Evolutionary conservation across 345 rosid genomes (phyloP).

Genomic region (Camelina sativa): DNA sequence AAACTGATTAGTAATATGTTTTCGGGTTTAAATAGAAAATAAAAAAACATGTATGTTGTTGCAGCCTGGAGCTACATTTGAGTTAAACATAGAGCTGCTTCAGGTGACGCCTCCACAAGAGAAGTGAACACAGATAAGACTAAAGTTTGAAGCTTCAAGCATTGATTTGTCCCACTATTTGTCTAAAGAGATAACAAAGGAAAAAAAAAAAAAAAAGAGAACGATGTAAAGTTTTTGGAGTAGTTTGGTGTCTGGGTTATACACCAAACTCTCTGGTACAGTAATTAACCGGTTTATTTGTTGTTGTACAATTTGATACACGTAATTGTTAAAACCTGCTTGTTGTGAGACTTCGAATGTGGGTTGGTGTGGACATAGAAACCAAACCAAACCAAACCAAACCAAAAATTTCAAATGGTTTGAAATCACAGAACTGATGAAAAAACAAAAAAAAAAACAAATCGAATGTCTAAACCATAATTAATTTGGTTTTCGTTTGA

Average conservation of each 20-base stretch:
- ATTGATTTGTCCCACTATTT: conserved; percentile 50
- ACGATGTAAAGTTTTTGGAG: conserved; percentile 22
- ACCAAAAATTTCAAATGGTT: background rate
- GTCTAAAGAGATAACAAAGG: background rate
- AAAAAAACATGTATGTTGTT: conserved; percentile 11
- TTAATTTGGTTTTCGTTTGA: background rate
- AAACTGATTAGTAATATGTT: background rate
- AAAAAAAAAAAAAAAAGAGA: background rate
- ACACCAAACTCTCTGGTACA: background rate
- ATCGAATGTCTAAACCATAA: conserved; percentile 15
- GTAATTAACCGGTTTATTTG: conserved; percentile 23
- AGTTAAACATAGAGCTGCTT: conserved; percentile 84
- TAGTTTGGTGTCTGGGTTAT: background rate
- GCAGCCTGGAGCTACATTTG: conserved; percentile 88
- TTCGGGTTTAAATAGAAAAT: conserved; percentile 12
- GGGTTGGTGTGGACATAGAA: background rate
- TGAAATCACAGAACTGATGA: background rate
- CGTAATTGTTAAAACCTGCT: background rate
- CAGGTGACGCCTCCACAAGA: conserved; percentile 55
- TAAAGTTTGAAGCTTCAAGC: conserved; percentile 29
- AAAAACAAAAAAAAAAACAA: background rate
- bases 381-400: conserved; percentile 13
- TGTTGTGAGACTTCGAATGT: background rate
- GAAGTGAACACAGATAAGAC: conserved; percentile 37
- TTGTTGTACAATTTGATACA: background rate